Conservation (phyloP, 352 stramenopile genomes). For the Elongisporangium prolatum region DNA sequence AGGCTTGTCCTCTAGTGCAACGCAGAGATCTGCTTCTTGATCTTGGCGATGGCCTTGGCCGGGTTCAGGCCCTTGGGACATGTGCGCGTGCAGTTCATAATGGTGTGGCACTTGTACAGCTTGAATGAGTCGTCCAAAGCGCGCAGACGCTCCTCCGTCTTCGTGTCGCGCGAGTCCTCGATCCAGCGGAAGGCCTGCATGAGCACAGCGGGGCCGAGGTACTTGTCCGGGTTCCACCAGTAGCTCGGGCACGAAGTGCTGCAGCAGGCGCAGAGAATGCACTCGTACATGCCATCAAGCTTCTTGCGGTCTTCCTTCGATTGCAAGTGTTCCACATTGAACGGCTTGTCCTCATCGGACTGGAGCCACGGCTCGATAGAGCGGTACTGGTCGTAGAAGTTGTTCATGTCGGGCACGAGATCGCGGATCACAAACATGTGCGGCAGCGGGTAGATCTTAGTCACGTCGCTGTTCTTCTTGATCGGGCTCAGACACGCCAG, state of each 20-base stretch:
- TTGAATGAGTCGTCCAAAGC: slow-evolving; percentile 98
- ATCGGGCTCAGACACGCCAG: slow-evolving; percentile 98
- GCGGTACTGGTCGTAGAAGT: slow-evolving; percentile 98
- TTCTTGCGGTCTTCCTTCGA: slow-evolving; percentile 98
- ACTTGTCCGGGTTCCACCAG: slow-evolving; percentile 99
- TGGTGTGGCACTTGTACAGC: slow-evolving; percentile 99
- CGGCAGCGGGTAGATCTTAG: slow-evolving; percentile 98
- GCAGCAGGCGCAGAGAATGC: slow-evolving; percentile 99
- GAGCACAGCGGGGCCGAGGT: slow-evolving; percentile 90
- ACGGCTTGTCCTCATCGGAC: slow-evolving; percentile 84
- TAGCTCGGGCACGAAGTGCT: slow-evolving; percentile 98
- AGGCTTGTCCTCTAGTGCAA: slow-evolving; percentile 83
- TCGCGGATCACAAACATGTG: slow-evolving; percentile 99
- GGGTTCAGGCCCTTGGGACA: slow-evolving; percentile 99
- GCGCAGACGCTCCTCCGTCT: slow-evolving; percentile 94
- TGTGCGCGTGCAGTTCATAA: slow-evolving; percentile 99
- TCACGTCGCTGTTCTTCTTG: slow-evolving; percentile 90
- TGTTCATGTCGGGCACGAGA: slow-evolving; percentile 99
- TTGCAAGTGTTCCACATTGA: slow-evolving; percentile 86
- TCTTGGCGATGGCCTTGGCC: slow-evolving; percentile 97
- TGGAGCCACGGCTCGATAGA: slow-evolving; percentile 99
- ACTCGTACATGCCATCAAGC: slow-evolving; percentile 99
- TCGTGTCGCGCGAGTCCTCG: slow-evolving; percentile 97
- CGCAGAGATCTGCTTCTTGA: slow-evolving; percentile 94
- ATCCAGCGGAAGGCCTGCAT: slow-evolving; percentile 98